Base-by-base conservation (phyloP, 257 asterid genomes). In the Cruciata laevipes region DNA sequence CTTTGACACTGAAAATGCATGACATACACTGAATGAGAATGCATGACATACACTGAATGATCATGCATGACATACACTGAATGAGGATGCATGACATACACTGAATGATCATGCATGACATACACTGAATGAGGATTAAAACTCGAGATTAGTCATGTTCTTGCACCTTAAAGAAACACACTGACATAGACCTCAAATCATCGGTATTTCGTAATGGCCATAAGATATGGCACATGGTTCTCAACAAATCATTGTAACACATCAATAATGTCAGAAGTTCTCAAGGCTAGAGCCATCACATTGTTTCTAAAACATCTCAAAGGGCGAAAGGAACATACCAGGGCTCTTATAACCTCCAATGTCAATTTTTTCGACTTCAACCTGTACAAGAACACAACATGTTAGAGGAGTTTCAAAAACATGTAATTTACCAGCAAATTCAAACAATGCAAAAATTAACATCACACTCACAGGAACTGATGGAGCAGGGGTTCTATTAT, bases 351-450 rank as follows among this genome's bases (percentile, higher is more conserved):
- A 79, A 63, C 85, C 91, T 61, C 96, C 97, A 52, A 94, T 71
- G 70, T 94, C 96, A 69, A 90, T 88, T 65, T 86, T 76, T 82
- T 90, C 99, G 71, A 90, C 89, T 83, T 94, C 99, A 81, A 82
- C 83, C 99, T 93, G 96, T 74, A 81, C 20, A 52, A 63, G 74
- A 56, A 75, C 65, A 52, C n/a, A 56, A 44, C 66, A 47, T 47
- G 16, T 42, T 11, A 42, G 51, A 42, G 2, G 14, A 42, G 5
- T 42, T 42, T 5, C 13, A 42, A 11, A 42, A 27, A 27, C 30
- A 27, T 27, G 30, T 27, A 27, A 27, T 27, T 13, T 42, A 10
- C 9, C 51, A 42, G 8, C 47, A 42, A 11, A 40, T 40, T 42
- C 18, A 42, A 31, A 61, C 9, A 27, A 20, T 60, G 16, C 40